Evolutionary conservation across 1,284 basidiomycete genomes (phyloP), one percentile per base, ranked within the genome.

Genomic region (Irpex lacteus): DNA sequence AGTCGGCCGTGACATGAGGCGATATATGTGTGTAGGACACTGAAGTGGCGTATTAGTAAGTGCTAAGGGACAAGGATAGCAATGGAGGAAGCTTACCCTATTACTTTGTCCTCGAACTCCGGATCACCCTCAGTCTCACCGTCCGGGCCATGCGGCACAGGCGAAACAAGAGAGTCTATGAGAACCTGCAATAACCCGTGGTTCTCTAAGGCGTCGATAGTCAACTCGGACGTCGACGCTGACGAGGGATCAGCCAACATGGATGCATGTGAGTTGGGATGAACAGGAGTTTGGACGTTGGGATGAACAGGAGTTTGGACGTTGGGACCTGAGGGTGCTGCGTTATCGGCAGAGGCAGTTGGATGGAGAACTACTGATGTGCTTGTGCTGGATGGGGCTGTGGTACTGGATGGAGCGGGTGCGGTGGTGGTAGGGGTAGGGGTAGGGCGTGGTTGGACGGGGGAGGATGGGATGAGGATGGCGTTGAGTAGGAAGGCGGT

Each of bases 61-160:
- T 18, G 34, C n/a, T 37, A 5, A n/a, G 52, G 19, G 19, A 19
- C 52, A 36, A 4, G 8, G 9, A 15, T 56, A 56, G 4, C 4
- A 56, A 60, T 38, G 2, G 38, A 73, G n/a, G 76, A 72, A 11
- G 84, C 76, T 59, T 77, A 89, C 80, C 87, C 82, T 15, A 92
- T 72, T 0, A 89, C 80, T 73, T 95, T 95, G 76, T 96, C 95
- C 72, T 91, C 87, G 65, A 91, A 92, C 70, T 96, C 93, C 3
- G 78, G 71, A 74, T 98, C 96, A 5, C 80, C 79, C 21, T 86
- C 85, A 37, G 77, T 74, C 69, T 92, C 90, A 5, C 91, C 94
- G 67, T 93, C 87, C 2, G 80, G 79, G 0, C 90, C 91, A 60
- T 85, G 81, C 2, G 90, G 89, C 44, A 87, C 68, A 60, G 90